Evolutionary conservation across 106 monocot species (phyloP), one percentile per base, ranked within the genome.

Genomic region (Dioscorea zingiberensis): DNA sequence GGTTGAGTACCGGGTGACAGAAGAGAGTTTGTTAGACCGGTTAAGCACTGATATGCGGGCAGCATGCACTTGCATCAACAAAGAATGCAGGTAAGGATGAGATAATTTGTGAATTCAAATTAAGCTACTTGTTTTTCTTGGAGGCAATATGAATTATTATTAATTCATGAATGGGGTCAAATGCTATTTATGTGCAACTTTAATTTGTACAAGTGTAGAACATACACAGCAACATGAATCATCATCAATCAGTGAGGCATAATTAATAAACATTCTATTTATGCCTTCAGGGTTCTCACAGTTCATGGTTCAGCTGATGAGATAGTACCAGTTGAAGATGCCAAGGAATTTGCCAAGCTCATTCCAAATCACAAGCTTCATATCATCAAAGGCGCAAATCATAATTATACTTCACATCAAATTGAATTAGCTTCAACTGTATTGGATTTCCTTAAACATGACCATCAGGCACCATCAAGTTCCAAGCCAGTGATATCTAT

Each of bases 1-100:
- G 25, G 62, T 76, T 70, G 73, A 75, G 25, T 88, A 77, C 73
- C 78, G 78, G 49, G 93, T 88, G 24, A 89, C 83, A 48, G 65
- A 79, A 68, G 86, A 83, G 74, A 89, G 86, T 69, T 77, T 94
- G 47, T 83, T 86, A 81, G 89, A 94, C 57, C 73, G 84, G 22
- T 60, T 94, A 57, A 74, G 58, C 70, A 89, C 84, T 1, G 83
- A 94, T 74, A 89, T 84, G 81, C 79, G 48, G 79, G 59, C 71
- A 58, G 79, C 81, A 28, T 76, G 81, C 73, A 65, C 55, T 74
- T 77, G 78, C 23, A 89, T 94, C 58, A 74, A 77, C 28, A 80
- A 77, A 18, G 46, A 71, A n/a, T 80, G 80, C 87, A 87, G 83
- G 87, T 83, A 61, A 55, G 60, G 22, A 16, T 7, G 25, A 23